These are phyloP conservation scores for Coemansia furcata DNA, from an alignment of 192 early-diverging fungal genomes.

Conservation along the genomic window DNA sequence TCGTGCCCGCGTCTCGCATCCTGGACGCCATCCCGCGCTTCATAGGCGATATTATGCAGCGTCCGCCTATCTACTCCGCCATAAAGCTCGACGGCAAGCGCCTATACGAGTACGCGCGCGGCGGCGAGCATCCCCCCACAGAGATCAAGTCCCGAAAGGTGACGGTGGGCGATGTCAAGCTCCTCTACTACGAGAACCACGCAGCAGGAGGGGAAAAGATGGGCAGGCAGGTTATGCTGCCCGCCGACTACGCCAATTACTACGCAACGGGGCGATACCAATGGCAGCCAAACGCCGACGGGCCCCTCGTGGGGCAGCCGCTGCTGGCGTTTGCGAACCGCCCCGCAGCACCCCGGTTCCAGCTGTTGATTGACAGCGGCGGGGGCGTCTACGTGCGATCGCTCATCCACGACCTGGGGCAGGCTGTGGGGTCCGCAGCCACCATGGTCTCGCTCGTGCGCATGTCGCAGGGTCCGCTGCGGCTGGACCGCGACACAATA, in stretches of 20 bases:
- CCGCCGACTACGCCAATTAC: constrained; percentile 11
- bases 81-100: constrained; percentile 65
- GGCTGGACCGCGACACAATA: constrained; percentile 49
- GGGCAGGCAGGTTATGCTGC: constrained; percentile 18
- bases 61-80: constrained; percentile 72
- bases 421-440: constrained; percentile 55
- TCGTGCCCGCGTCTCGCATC: constrained; percentile 45
- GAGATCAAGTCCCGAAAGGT: constrained; percentile 18
- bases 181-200: constrained; percentile 19
- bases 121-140: constrained; percentile 23
- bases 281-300: constrained; percentile 4
- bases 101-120: constrained; percentile 70
- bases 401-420: constrained; percentile 66
- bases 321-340: constrained; percentile 24
- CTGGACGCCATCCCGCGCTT: constrained; percentile 50
- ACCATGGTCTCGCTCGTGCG: constrained; percentile 63
- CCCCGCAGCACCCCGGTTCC: constrained; percentile 43
- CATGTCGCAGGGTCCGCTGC: constrained; percentile 57
- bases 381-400: constrained; percentile 75
- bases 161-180: constrained; percentile 15
- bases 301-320: constrained; percentile 7
- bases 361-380: constrained; percentile 60
- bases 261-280: constrained; percentile 13
- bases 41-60: constrained; percentile 59
- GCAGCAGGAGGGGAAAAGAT: neutral